phyloP scores from a whole-genome alignment of 306 rosid genomes.

The Casuarina glauca region DNA sequence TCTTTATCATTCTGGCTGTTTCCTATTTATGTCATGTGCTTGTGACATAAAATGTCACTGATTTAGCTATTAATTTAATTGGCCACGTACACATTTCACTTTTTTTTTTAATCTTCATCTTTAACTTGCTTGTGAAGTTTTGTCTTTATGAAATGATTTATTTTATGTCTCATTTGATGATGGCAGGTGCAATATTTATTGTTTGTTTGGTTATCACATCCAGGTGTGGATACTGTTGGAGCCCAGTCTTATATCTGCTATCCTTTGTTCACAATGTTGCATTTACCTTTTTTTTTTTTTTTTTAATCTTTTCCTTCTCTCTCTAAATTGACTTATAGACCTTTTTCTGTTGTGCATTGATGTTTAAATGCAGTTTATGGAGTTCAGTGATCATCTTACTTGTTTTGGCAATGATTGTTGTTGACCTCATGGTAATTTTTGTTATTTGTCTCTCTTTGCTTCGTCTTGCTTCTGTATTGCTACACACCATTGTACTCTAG shows the following conservation, averaged over 20 bases:
- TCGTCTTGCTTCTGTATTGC: not conserved
- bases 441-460: slow-evolving; percentile 7
- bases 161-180: slow-evolving; percentile 27
- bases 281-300: not conserved
- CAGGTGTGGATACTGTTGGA: slow-evolving; percentile 57
- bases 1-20: too few species aligned
- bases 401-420: slow-evolving; percentile 85
- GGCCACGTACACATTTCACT: not conserved
- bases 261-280: not conserved
- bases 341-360: slow-evolving; percentile 19
- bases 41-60: too few species aligned
- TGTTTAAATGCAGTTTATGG: slow-evolving; percentile 72
- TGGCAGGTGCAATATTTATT: slow-evolving; percentile 86
- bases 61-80: not conserved
- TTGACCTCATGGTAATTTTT: slow-evolving; percentile 82
- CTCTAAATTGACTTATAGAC: slow-evolving; percentile 3
- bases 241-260: slow-evolving; percentile 18
- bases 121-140: not conserved
- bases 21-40: too few species aligned
- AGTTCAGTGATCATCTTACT: slow-evolving; percentile 78
- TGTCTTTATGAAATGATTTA: not conserved
- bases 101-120: not conserved
- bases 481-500: not conserved
- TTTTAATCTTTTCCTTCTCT: not conserved
- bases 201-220: slow-evolving; percentile 81